Conservation (phyloP, 371 early-diverging fungal genomes). For the Funneliformis caledonium region DNA sequence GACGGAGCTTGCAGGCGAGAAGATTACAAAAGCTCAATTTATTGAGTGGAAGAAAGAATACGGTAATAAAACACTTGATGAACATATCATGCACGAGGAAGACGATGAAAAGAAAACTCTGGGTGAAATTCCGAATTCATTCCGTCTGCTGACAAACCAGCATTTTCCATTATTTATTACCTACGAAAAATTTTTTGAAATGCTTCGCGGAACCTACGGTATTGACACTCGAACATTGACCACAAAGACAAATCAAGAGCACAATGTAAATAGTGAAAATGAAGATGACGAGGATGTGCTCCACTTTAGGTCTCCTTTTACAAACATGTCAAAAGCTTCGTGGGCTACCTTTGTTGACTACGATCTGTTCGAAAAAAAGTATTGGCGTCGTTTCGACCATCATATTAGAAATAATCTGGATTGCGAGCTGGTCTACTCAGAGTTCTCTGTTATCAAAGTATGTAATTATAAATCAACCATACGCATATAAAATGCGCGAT, state of each 20-base stretch:
- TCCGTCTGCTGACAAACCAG: background rate
- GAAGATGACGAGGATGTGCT: background rate
- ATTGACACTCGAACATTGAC: background rate
- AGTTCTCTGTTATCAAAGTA: conserved; percentile 33
- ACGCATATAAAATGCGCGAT: background rate
- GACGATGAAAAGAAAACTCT: background rate
- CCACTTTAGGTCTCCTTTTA: background rate
- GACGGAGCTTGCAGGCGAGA: background rate
- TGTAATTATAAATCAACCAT: background rate
- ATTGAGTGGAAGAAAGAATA: conserved; percentile 1
- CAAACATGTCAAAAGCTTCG: background rate
- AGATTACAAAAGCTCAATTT: background rate
- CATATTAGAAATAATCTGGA: conserved; percentile 13
- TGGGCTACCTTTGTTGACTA: conserved; percentile 30
- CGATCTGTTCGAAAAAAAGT: background rate
- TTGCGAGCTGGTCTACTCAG: conserved; percentile 26
- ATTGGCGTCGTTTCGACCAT: conserved; percentile 23
- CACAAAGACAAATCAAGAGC: background rate
- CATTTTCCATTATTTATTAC: conserved; percentile 23
- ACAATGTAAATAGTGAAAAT: background rate
- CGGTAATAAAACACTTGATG: background rate
- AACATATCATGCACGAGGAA: background rate
- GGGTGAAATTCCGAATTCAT: conserved; percentile 6
- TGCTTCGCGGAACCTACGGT: background rate
- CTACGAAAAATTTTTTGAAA: background rate